Conservation (phyloP, 371 early-diverging fungal species). For the Mucor sp. region DNA sequence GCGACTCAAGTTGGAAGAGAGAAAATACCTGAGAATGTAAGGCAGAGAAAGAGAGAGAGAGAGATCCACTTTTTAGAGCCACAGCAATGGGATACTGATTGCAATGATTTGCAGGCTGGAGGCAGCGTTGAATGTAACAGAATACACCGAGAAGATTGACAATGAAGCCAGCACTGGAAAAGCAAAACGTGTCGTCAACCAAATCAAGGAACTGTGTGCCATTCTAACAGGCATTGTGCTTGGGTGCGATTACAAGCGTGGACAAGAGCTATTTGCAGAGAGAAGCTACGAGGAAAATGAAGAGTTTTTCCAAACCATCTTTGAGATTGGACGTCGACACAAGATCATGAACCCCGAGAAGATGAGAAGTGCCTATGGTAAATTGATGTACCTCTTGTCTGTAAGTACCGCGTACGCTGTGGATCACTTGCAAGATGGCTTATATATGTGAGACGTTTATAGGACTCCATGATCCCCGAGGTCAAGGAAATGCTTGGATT, state of each 20-base stretch:
- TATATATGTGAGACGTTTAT: neutral
- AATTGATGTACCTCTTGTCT: slow-evolving; percentile 89
- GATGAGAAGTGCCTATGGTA: slow-evolving; percentile 94
- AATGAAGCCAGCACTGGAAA: slow-evolving; percentile 82
- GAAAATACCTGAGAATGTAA: slow-evolving; percentile 86
- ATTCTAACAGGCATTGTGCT: slow-evolving; percentile 89
- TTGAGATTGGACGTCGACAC: slow-evolving; percentile 93
- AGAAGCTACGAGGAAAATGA: slow-evolving; percentile 84
- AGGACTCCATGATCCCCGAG: slow-evolving; percentile 88
- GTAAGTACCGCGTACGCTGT: slow-evolving; percentile 29
- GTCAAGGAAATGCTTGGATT: slow-evolving; percentile 87
- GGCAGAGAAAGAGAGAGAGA: slow-evolving; percentile 11
- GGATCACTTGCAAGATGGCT: too few species aligned
- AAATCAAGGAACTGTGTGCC: slow-evolving; percentile 94
- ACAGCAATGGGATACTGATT: neutral
- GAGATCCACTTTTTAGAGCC: too few species aligned
- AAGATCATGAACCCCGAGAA: slow-evolving; percentile 99
- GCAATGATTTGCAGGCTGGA: slow-evolving; percentile 59
- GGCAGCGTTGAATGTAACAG: slow-evolving; percentile 92
- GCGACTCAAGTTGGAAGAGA: slow-evolving; percentile 83
- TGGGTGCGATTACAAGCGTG: slow-evolving; percentile 81
- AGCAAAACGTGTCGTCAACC: slow-evolving; percentile 87
- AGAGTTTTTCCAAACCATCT: slow-evolving; percentile 87
- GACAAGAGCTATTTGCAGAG: slow-evolving; percentile 87
- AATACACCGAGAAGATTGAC: slow-evolving; percentile 87